Conservation (phyloP, 768 basidiomycete genomes). For the Lactifluus hygrophoroides region DNA sequence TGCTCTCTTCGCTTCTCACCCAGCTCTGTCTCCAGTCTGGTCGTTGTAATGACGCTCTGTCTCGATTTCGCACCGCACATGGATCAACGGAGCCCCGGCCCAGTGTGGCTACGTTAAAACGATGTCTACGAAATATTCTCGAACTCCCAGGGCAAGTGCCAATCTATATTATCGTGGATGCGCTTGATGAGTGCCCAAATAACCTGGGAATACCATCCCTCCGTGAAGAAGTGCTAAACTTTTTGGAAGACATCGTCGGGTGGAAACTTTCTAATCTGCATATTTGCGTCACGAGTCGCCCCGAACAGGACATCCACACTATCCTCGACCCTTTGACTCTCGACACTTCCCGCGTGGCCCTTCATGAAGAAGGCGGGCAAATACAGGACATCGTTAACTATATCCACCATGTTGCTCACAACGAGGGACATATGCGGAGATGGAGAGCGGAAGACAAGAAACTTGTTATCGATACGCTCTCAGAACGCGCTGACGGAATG, state of each 20-base stretch:
- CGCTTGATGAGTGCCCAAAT: neutral
- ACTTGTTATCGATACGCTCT: neutral
- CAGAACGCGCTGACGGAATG: neutral
- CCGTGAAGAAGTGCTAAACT: neutral
- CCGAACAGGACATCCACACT: neutral
- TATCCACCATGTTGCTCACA: neutral
- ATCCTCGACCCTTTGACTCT: neutral
- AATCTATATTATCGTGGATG: neutral
- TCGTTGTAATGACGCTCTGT: neutral
- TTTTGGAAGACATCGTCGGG: neutral
- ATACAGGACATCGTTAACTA: neutral
- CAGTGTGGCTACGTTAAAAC: neutral
- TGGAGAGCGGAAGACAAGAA: neutral
- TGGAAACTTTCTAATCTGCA: neutral
- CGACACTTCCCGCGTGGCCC: neutral
- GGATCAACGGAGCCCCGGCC: neutral
- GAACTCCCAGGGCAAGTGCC: neutral
- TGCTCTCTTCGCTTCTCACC: neutral
- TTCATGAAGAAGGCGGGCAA: conserved; percentile 1
- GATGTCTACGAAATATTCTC: neutral
- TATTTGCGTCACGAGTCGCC: conserved; percentile 1
- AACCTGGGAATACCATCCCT: neutral
- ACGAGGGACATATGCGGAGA: neutral
- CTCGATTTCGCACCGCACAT: neutral
- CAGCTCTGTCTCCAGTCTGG: neutral